Percentiles rank a stretch among this genome's conserved stretches.
Conservation (phyloP, 495 filamentous ascomycete species). For the Podospora appendiculata region DNA sequence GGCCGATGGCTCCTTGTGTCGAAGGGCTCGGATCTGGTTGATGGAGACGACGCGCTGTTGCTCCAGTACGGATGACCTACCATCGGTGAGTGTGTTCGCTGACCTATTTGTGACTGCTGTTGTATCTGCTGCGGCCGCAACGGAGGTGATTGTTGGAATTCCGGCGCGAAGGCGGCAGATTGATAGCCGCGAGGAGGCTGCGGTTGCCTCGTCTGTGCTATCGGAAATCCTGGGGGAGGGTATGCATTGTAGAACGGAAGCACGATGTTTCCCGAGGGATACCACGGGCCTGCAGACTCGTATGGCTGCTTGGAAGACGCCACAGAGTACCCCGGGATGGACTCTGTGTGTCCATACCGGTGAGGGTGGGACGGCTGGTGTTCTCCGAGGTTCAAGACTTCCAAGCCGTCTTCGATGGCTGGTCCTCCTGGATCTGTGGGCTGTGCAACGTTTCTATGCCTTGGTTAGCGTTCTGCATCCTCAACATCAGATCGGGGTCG, state of each 20-base stretch:
- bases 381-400: not conserved
- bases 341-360: not conserved
- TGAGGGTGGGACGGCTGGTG: not conserved
- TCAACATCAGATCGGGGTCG: no score
- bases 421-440: not conserved
- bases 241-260: slow-evolving; percentile 4
- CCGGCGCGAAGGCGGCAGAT: not conserved
- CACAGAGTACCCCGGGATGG: no score
- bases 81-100: not conserved
- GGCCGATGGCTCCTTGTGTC: not conserved
- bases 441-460: not conserved
- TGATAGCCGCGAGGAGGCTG: not conserved
- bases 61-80: not conserved
- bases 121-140: not conserved
- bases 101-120: not conserved
- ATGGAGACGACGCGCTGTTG: slow-evolving; percentile 1
- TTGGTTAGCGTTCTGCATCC: not conserved
- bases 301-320: not conserved
- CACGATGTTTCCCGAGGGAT: slow-evolving; percentile 3
- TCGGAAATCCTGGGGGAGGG: not conserved
- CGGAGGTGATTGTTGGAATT: not conserved
- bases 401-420: not conserved
- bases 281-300: slow-evolving; percentile 10
- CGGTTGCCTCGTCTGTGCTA: not conserved
- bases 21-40: slow-evolving; percentile 10